These are phyloP conservation scores for Exidia glandulosa DNA, from an alignment of 768 basidiomycete species.

Conservation along the genomic window DNA sequence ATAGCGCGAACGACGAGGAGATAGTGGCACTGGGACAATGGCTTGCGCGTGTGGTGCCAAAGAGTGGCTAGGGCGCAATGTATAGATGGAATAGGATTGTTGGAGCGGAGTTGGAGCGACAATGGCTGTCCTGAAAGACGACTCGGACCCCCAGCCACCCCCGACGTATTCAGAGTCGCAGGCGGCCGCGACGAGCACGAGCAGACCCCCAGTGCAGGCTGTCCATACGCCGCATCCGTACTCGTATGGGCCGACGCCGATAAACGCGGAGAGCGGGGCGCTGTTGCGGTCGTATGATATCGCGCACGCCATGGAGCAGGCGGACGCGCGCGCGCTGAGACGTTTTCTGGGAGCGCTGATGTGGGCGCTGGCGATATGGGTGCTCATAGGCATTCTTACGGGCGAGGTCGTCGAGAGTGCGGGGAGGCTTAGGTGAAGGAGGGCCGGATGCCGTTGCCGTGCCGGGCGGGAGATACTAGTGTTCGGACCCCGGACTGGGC, in stretches of 20 bases:
- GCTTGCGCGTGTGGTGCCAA: conserved; percentile 49
- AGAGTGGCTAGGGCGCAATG: neutral
- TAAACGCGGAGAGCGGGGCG: conserved; percentile 18
- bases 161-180: neutral
- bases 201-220: no score
- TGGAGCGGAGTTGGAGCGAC: neutral
- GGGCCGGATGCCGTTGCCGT: conserved; percentile 1
- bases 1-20: conserved; percentile 54
- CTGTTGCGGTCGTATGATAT: conserved; percentile 32
- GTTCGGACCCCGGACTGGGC: no score
- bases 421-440: conserved; percentile 5
- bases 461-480: no score
- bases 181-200: neutral
- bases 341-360: conserved; percentile 32
- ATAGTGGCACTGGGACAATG: conserved; percentile 60
- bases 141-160: neutral
- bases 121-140: neutral
- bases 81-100: neutral
- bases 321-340: conserved; percentile 28
- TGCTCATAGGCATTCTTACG: conserved; percentile 17
- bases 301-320: conserved; percentile 26
- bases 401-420: conserved; percentile 12
- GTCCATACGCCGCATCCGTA: neutral
- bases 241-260: conserved; percentile 31
- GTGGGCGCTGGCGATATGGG: conserved; percentile 26